Evolutionary conservation across 805 yeast genomes (phyloP).

Genomic region (Cyberlindnera mississippiensis): DNA sequence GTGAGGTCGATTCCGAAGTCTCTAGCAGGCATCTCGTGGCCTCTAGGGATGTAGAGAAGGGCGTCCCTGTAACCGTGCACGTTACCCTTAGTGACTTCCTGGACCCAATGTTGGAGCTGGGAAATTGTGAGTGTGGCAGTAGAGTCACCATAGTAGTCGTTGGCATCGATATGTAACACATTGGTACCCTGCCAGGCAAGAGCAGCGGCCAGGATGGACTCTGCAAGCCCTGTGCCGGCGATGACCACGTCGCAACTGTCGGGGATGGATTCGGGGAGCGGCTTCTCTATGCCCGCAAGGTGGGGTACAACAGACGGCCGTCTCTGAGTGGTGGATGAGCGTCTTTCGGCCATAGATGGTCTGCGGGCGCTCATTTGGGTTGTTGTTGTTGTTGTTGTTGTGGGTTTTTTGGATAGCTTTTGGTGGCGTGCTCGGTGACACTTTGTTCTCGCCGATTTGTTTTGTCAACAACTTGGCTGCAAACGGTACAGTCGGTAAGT

Average conservation of each 20-base stretch:
- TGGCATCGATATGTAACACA: slow-evolving; percentile 84
- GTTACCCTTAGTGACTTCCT: slow-evolving; percentile 48
- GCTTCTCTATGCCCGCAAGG: slow-evolving; percentile 74
- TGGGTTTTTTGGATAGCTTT: neutral
- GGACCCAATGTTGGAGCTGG: slow-evolving; percentile 81
- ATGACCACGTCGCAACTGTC: slow-evolving; percentile 84
- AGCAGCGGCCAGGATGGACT: slow-evolving; percentile 87
- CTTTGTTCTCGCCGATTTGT: no score
- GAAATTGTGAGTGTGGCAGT: slow-evolving; percentile 83
- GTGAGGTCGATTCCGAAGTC: slow-evolving; percentile 86
- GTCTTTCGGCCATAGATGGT: slow-evolving; percentile 64
- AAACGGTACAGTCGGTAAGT: no score
- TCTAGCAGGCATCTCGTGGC: slow-evolving; percentile 44
- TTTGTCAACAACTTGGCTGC: no score
- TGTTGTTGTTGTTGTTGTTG: neutral
- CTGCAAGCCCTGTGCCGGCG: slow-evolving; percentile 89
- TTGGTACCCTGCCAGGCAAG: slow-evolving; percentile 98
- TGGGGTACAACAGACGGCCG: slow-evolving; percentile 51
- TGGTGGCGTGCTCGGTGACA: neutral
- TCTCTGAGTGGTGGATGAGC: slow-evolving; percentile 44
- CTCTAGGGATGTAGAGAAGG: slow-evolving; percentile 70
- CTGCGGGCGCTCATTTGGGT: slow-evolving; percentile 36
- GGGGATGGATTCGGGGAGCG: slow-evolving; percentile 55
- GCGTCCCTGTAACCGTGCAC: slow-evolving; percentile 58
- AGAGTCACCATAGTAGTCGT: slow-evolving; percentile 84